phyloP scores from a whole-genome alignment of 2,329 filamentous ascomycete species.

The Trichocomaceae sp. region DNA sequence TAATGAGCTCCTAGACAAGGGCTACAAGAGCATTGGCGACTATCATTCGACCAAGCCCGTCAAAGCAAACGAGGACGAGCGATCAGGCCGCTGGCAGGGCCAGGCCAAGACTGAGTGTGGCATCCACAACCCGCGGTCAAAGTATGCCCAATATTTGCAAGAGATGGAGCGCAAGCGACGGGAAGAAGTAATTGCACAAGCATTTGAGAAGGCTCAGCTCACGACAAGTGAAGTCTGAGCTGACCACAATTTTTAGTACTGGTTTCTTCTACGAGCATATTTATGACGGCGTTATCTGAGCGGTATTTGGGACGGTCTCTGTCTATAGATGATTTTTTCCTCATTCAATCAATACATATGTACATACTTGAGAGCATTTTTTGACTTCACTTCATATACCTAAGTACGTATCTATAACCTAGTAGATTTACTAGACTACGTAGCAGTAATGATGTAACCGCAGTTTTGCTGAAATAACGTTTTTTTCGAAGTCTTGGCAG shows the following conservation, averaged over 20 bases:
- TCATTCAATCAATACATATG: background rate
- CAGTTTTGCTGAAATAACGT: too few species aligned
- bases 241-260: background rate
- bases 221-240: constrained; percentile 25
- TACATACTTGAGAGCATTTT: constrained; percentile 4
- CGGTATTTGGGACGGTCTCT: constrained; percentile 2
- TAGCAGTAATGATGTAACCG: too few species aligned
- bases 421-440: too few species aligned
- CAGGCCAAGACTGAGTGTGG: constrained; percentile 94
- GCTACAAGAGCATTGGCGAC: constrained; percentile 98
- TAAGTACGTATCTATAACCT: too few species aligned
- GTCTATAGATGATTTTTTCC: constrained; percentile 1
- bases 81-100: constrained; percentile 94
- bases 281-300: constrained; percentile 8
- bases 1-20: constrained; percentile 80
- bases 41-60: constrained; percentile 96
- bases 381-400: background rate
- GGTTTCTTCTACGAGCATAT: constrained; percentile 1
- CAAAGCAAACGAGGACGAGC: constrained; percentile 86
- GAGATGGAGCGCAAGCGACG: constrained; percentile 65
- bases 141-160: constrained; percentile 78
- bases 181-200: constrained; percentile 48
- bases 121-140: constrained; percentile 95
- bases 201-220: constrained; percentile 26
- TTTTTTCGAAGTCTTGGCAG: constrained; percentile 2